A percentile compares a stretch with the other conserved stretches of the same genome.
Evolutionary conservation across 23 red algal species (phyloP).

Genomic region (Agarophyton chilense): DNA sequence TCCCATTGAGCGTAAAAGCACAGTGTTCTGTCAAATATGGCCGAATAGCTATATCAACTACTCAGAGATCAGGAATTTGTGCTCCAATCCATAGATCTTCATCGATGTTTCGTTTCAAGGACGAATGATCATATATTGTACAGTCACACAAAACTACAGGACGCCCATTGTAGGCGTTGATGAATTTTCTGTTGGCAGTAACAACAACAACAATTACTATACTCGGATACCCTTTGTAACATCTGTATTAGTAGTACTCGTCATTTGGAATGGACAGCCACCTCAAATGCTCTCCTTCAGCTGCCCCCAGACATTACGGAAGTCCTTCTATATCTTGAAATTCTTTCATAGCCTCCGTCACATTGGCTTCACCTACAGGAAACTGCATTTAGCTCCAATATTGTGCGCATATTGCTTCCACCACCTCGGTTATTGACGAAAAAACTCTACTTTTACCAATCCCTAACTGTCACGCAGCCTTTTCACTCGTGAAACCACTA

Average conservation of each 20-base stretch:
- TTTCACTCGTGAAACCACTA: background rate
- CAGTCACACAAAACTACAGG: slow-evolving; percentile 29
- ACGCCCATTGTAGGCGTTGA: slow-evolving; percentile 1
- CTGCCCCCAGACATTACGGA: slow-evolving; percentile 8
- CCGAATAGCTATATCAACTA: background rate
- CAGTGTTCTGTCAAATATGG: slow-evolving; percentile 22
- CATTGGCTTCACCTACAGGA: background rate
- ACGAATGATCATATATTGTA: slow-evolving; percentile 6
- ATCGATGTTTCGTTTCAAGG: slow-evolving; percentile 17
- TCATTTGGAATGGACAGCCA: background rate
- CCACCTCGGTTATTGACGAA: background rate
- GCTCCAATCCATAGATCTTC: background rate
- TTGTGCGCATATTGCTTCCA: background rate
- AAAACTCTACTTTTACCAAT: background rate
- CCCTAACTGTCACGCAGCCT: background rate
- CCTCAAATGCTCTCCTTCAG: background rate
- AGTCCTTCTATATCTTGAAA: background rate
- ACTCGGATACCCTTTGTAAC: slow-evolving; percentile 6
- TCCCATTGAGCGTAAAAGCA: background rate
- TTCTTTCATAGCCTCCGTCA: background rate
- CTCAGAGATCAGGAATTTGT: background rate
- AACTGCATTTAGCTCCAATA: background rate
- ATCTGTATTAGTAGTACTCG: slow-evolving; percentile 4
- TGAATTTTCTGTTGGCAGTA: slow-evolving; percentile 9
- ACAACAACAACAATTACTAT: background rate